Evolutionary conservation across 805 yeast genomes (phyloP), one percentile per base, ranked within the genome.

Genomic region (Hermanozyma aechmeae): DNA sequence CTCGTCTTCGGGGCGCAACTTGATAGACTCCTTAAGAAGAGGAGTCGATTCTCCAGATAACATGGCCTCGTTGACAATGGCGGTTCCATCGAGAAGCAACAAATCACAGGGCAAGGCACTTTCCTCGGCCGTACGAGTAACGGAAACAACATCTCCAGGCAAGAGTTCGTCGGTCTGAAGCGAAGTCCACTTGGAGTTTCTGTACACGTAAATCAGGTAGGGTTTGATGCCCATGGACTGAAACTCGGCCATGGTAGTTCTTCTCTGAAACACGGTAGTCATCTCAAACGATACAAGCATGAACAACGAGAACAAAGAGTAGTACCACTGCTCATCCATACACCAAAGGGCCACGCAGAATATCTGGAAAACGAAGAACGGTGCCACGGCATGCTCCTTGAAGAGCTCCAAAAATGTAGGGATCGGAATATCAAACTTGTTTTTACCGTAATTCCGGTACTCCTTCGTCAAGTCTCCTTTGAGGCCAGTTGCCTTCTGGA

Each of bases 31-130:
- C 51, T 92, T 92, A 50, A 92, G 73, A 43, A 92, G 65, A 5
- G 98, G 98, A 25, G 98, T 92, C 5, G 96, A 86, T 62, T 92
- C 98, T 54, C 98, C 98, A 4, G 96, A 84, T 32, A 92, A 76
- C 98, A 92, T 92, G 15, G 98, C 98, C 67, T 92, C 98, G 51
- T 92, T 92, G 26, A 92, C 94, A 50, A 92, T 92, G 41, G 94
- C 92, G 13, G 95, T 71, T 29, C 98, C 98, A 45, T 79, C 87
- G 29, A 84, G 56, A 26, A 92, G 65, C 21, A 92, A 57, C 58
- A 92, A 58, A 56, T 92, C 98, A 64, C 98, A 92, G 12, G 98
- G 96, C 31, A 92, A 61, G 2, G 97, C 95, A 38, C 80, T 72
- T 32, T 85, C 97, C 28, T 89, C 98, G 30, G 68, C 77, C 5